Evolutionary conservation across 495 filamentous ascomycete genomes (phyloP).

Genomic region (Talaromyces thailandensis): DNA sequence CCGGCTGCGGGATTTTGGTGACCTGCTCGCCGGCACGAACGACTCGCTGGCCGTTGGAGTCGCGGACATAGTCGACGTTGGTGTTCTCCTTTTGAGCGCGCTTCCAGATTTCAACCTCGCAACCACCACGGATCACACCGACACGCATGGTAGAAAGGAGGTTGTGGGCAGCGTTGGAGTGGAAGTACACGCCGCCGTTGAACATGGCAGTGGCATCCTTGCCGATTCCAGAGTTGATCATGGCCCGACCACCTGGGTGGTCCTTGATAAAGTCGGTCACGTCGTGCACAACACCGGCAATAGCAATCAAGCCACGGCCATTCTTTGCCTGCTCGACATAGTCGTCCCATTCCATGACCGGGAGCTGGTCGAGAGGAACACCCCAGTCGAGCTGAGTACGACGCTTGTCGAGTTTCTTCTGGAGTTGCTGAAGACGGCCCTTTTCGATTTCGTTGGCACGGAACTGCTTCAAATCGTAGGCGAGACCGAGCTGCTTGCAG

Average conservation of each 20-base stretch:
- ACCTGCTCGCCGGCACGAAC: slow-evolving; percentile 85
- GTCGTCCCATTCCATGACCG: slow-evolving; percentile 95
- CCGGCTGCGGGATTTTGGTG: slow-evolving; percentile 61
- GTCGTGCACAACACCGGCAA: slow-evolving; percentile 95
- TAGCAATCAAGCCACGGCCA: slow-evolving; percentile 76
- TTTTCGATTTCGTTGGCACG: slow-evolving; percentile 98
- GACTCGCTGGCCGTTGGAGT: slow-evolving; percentile 72
- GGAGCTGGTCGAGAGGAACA: slow-evolving; percentile 83
- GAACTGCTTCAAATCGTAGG: slow-evolving; percentile 96
- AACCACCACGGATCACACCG: slow-evolving; percentile 90
- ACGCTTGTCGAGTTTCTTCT: slow-evolving; percentile 99
- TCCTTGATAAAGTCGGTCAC: slow-evolving; percentile 91
- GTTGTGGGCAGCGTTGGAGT: slow-evolving; percentile 98
- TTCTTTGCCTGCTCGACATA: slow-evolving; percentile 82
- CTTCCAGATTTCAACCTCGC: slow-evolving; percentile 99
- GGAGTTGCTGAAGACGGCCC: slow-evolving; percentile 89
- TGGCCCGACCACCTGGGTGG: slow-evolving; percentile 92
- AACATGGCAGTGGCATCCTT: slow-evolving; percentile 99
- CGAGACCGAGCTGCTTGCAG: slow-evolving; percentile 89
- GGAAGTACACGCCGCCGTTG: slow-evolving; percentile 97
- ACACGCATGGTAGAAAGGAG: slow-evolving; percentile 93
- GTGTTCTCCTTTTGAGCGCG: slow-evolving; percentile 84
- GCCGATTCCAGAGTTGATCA: slow-evolving; percentile 87
- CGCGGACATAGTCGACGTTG: slow-evolving; percentile 69
- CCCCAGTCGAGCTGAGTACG: slow-evolving; percentile 91